Conservation (phyloP, 768 basidiomycete species). For the Sarcodon aspratus region DNA sequence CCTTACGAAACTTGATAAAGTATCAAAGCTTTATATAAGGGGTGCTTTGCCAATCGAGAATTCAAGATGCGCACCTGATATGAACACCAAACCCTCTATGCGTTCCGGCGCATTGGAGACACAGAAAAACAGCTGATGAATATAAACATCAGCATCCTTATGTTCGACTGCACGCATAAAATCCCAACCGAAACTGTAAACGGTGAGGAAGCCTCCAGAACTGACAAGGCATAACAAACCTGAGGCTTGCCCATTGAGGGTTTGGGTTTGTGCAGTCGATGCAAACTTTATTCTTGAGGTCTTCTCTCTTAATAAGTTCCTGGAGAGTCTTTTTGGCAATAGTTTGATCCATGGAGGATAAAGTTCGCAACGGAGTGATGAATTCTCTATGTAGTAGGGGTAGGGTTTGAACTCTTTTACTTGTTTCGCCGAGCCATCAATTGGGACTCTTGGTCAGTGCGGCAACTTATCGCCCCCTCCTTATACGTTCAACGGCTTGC, state of each 20-base stretch:
- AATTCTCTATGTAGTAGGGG: too few species aligned
- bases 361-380: too few species aligned
- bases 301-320: conserved; percentile 63
- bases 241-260: conserved; percentile 89
- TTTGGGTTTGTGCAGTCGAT: conserved; percentile 82
- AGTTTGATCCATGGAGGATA: conserved; percentile 36
- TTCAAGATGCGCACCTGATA: conserved; percentile 47
- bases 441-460: too few species aligned
- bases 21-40: background rate
- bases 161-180: conserved; percentile 26
- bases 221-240: conserved; percentile 27
- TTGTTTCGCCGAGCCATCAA: too few species aligned
- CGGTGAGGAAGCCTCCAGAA: background rate
- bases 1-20: conserved; percentile 60
- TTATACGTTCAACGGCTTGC: too few species aligned
- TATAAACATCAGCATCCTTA: conserved; percentile 13
- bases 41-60: background rate
- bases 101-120: conserved; percentile 76
- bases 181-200: background rate
- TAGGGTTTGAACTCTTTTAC: too few species aligned
- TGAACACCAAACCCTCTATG: conserved; percentile 94
- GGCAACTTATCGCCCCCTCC: too few species aligned
- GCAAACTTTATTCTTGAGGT: conserved; percentile 67
- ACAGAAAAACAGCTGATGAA: conserved; percentile 58
- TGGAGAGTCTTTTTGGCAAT: conserved; percentile 61